Percentiles rank a stretch among this genome's conserved stretches.
Evolutionary conservation across 352 stramenopile genomes (phyloP).

Genomic region (Pythium rishiriense): DNA sequence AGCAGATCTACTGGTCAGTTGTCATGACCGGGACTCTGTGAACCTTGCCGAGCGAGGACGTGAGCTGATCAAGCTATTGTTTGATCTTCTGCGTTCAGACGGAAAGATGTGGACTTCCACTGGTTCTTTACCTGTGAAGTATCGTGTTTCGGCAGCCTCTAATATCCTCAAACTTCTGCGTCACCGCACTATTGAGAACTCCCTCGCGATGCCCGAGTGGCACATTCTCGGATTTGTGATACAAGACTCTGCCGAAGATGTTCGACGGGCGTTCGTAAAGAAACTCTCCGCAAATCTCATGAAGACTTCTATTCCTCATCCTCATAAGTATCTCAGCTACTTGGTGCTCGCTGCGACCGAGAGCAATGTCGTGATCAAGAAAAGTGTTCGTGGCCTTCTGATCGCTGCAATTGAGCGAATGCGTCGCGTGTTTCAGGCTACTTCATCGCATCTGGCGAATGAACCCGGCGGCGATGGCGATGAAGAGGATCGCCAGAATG

Average conservation of each 20-base stretch:
- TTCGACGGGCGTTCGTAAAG: constrained; percentile 70
- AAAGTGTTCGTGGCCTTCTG: constrained; percentile 49
- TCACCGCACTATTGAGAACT: constrained; percentile 49
- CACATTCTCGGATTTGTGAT: constrained; percentile 76
- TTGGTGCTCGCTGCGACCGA: constrained; percentile 70
- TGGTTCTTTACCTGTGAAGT: constrained; percentile 40
- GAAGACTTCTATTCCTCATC: constrained; percentile 55
- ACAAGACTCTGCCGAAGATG: constrained; percentile 73
- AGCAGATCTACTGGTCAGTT: constrained; percentile 60
- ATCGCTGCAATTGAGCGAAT: constrained; percentile 65
- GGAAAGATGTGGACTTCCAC: constrained; percentile 47
- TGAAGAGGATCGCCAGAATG: constrained; percentile 29
- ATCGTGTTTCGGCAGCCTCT: constrained; percentile 49
- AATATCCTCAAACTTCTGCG: constrained; percentile 70
- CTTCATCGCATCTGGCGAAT: constrained; percentile 24
- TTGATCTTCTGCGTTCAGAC: constrained; percentile 63
- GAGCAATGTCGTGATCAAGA: constrained; percentile 49
- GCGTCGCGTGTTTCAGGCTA: constrained; percentile 71
- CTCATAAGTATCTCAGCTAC: constrained; percentile 84
- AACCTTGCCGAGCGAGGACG: constrained; percentile 29
- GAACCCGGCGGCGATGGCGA: constrained; percentile 25
- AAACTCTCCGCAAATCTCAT: constrained; percentile 74
- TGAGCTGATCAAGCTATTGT: constrained; percentile 50
- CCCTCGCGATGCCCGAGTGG: constrained; percentile 62
- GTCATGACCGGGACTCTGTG: constrained; percentile 21